These are phyloP conservation scores for Kokia cookei DNA, from an alignment of 441 rosid genomes.

Conservation along the genomic window DNA sequence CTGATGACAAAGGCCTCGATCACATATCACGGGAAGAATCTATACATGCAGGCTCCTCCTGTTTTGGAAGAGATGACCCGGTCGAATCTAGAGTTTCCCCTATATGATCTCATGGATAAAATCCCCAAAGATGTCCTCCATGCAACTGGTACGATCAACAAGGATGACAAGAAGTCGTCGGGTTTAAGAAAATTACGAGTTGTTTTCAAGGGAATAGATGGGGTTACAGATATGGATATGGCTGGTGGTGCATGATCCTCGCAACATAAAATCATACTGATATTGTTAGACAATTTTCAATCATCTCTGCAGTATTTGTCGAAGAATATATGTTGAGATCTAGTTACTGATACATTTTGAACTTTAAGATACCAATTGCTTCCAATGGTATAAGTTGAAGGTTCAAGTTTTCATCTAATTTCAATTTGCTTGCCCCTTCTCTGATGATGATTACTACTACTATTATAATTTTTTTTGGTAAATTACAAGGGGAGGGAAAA, in stretches of 20 bases:
- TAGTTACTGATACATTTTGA: not conserved
- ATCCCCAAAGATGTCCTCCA: slow-evolving; percentile 48
- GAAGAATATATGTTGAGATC: not conserved
- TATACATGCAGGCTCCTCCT: slow-evolving; percentile 94
- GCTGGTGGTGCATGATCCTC: slow-evolving; percentile 61
- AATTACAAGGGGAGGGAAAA: too few relatives aligned
- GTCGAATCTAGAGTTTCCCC: slow-evolving; percentile 49
- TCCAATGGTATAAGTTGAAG: not conserved
- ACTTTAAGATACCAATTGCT: not conserved
- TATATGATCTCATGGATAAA: slow-evolving; percentile 80
- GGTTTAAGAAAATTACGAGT: slow-evolving; percentile 53
- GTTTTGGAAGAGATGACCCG: slow-evolving; percentile 89
- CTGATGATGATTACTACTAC: too few relatives aligned
- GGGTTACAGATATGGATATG: slow-evolving; percentile 68
- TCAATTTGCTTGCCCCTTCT: not conserved
- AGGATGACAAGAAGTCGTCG: slow-evolving; percentile 55
- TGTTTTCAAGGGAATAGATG: slow-evolving; percentile 66
- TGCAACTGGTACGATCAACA: slow-evolving; percentile 54
- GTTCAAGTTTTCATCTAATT: not conserved
- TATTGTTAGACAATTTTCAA: not conserved
- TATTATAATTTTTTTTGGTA: too few relatives aligned
- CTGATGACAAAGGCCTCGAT: slow-evolving; percentile 71
- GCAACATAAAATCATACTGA: not conserved
- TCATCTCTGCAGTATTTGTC: not conserved
- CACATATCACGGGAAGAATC: slow-evolving; percentile 44